Percentiles rank a stretch among this genome's conserved stretches.
Conservation (phyloP, 1,284 basidiomycete species). For the Cystobasidium slooffiae region DNA sequence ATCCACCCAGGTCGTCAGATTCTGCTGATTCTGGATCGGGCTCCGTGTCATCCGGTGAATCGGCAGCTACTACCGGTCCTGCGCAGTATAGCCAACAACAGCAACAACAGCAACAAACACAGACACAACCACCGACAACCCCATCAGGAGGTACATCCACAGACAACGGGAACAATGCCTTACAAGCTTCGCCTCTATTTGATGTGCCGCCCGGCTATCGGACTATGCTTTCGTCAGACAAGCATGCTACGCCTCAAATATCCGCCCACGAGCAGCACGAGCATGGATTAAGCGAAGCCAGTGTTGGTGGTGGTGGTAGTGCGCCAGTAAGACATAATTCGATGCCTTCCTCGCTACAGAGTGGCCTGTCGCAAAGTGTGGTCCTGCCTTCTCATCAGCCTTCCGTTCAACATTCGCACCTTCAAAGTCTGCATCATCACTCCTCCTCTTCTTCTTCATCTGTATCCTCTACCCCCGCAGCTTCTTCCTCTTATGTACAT, state of each 20-base stretch:
- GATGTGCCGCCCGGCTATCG: conserved; percentile 34
- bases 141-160: background rate
- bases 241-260: background rate
- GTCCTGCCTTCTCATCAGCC: background rate
- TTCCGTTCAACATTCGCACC: background rate
- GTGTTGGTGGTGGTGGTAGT: background rate
- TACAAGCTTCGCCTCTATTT: conserved; percentile 14
- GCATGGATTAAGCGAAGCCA: background rate
- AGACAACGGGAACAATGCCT: background rate
- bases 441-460: background rate
- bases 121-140: background rate
- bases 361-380: too few species aligned
- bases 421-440: background rate
- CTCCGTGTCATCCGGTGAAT: conserved; percentile 6
- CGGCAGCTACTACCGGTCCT: conserved; percentile 17
- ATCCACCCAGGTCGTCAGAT: background rate
- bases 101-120: background rate
- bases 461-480: background rate
- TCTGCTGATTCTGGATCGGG: background rate
- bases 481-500: background rate
- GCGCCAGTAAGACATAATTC: conserved; percentile 9
- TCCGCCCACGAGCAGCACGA: background rate
- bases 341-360: conserved; percentile 1
- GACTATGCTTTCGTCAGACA: conserved; percentile 27
- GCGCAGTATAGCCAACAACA: background rate